phyloP scores from a whole-genome alignment of 768 basidiomycete species.

The Tylopilus balloui region DNA sequence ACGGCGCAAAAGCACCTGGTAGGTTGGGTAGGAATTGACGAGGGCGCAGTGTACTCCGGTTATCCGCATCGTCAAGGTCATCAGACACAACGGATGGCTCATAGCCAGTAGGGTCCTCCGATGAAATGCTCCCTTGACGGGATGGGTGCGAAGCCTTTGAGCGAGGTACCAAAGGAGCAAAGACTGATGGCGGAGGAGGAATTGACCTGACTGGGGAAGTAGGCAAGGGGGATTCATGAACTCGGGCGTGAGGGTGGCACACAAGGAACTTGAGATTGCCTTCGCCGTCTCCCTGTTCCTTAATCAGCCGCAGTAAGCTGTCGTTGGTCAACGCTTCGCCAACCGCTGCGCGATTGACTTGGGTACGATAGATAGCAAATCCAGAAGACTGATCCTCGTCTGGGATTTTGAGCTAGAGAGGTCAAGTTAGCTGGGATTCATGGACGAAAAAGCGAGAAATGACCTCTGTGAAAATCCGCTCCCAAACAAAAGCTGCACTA shows the following conservation, averaged over 20 bases:
- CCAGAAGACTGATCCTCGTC: slow-evolving; percentile 73
- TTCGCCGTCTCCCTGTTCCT: slow-evolving; percentile 65
- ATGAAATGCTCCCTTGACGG: slow-evolving; percentile 67
- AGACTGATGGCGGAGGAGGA: slow-evolving; percentile 46
- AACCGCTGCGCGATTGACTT: slow-evolving; percentile 74
- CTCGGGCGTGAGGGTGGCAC: slow-evolving; percentile 56
- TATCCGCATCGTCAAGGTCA: slow-evolving; percentile 58
- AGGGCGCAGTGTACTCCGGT: slow-evolving; percentile 43
- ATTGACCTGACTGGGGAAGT: slow-evolving; percentile 43
- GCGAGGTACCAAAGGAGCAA: slow-evolving; percentile 48
- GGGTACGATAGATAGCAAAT: slow-evolving; percentile 82
- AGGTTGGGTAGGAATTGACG: slow-evolving; percentile 30
- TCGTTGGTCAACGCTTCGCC: slow-evolving; percentile 72
- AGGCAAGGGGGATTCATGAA: slow-evolving; percentile 47
- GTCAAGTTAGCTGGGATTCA: neutral
- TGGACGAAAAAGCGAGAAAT: slow-evolving; percentile 15
- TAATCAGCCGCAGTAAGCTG: slow-evolving; percentile 66
- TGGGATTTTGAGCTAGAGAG: slow-evolving; percentile 62
- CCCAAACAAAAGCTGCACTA: slow-evolving; percentile 66
- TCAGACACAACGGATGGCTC: slow-evolving; percentile 52
- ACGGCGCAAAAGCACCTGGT: slow-evolving; percentile 24
- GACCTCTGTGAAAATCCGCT: slow-evolving; percentile 79
- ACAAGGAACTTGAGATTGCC: slow-evolving; percentile 85
- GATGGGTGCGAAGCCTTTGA: slow-evolving; percentile 47
- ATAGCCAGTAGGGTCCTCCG: slow-evolving; percentile 61